Evolutionary conservation across 192 early-diverging fungal species (phyloP).

Genomic region (Linnemannia elongata): DNA sequence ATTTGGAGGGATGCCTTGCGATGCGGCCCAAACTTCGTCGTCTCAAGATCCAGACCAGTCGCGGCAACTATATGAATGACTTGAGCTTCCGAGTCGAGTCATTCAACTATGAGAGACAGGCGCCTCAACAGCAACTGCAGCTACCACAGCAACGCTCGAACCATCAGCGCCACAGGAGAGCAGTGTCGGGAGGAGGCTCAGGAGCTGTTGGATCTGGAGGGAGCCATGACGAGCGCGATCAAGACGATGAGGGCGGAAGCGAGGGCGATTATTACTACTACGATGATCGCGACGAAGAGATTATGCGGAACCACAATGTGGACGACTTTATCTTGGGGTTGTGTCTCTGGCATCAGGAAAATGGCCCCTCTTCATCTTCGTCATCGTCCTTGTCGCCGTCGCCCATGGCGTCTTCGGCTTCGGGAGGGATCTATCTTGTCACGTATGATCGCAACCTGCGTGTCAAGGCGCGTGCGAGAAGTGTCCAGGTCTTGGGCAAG

Average conservation of each 20-base stretch:
- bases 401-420: not conserved
- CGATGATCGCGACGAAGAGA: conserved; percentile 62
- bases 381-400: not conserved
- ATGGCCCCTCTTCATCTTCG: conserved; percentile 1
- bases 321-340: conserved; percentile 69
- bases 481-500: conserved; percentile 60
- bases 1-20: conserved; percentile 58
- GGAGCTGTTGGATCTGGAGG: not conserved
- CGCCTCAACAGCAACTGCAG: conserved; percentile 17
- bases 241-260: not conserved
- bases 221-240: conserved; percentile 13
- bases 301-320: conserved; percentile 67
- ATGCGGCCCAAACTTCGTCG: conserved; percentile 52
- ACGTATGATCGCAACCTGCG: conserved; percentile 72
- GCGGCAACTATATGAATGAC: conserved; percentile 67
- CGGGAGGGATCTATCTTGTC: conserved; percentile 54
- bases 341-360: conserved; percentile 66
- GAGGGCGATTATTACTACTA: conserved; percentile 54
- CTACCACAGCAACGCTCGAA: not conserved
- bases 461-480: conserved; percentile 69
- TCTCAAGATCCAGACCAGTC: conserved; percentile 69
- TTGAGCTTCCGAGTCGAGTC: conserved; percentile 68
- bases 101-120: conserved; percentile 61
- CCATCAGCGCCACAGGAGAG: conserved; percentile 10
- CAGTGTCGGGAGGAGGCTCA: conserved; percentile 20